Percentiles rank a stretch among this genome's conserved stretches.
phyloP scores from a whole-genome alignment of 306 rosid species.

The Cucumis hystrix region DNA sequence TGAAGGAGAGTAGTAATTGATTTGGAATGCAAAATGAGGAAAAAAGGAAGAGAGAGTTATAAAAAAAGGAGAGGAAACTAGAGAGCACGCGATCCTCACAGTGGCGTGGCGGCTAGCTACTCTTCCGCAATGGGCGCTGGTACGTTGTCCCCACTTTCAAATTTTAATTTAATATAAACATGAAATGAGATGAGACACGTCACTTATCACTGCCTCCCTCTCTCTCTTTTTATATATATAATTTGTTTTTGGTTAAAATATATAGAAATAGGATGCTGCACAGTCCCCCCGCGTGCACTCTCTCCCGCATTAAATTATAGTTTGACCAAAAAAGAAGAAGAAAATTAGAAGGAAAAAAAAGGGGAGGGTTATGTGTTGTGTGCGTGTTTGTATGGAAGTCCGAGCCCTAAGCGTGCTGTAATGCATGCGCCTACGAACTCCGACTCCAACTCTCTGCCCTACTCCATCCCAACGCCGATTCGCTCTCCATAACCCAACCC shows the following conservation, averaged over 20 bases:
- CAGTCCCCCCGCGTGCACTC: conserved; percentile 19
- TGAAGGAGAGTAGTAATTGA: too few relatives aligned
- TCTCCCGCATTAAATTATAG: conserved; percentile 24
- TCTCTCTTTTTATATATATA: too few relatives aligned
- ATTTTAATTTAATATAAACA: not conserved
- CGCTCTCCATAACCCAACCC: conserved; percentile 5
- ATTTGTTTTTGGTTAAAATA: too few relatives aligned
- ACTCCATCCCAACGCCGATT: conserved; percentile 17
- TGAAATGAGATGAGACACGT: conserved; percentile 9
- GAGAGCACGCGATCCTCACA: conserved; percentile 9
- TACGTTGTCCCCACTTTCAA: conserved; percentile 11
- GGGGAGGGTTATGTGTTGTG: not conserved
- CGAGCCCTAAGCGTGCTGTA: conserved; percentile 44
- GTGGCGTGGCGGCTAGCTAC: conserved; percentile 32
- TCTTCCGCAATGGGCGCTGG: conserved; percentile 17
- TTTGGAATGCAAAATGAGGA: too few relatives aligned
- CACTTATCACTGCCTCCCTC: not conserved
- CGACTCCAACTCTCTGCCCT: not conserved
- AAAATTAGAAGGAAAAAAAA: too few relatives aligned
- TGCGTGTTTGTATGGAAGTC: not conserved
- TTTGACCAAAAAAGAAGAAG: conserved; percentile 16
- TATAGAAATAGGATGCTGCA: not conserved
- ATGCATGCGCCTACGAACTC: conserved; percentile 24
- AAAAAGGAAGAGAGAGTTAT: too few relatives aligned
- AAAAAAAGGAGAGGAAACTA: not conserved